phyloP scores from a whole-genome alignment of 2,329 filamentous ascomycete genomes.

The Claviceps pusilla region DNA sequence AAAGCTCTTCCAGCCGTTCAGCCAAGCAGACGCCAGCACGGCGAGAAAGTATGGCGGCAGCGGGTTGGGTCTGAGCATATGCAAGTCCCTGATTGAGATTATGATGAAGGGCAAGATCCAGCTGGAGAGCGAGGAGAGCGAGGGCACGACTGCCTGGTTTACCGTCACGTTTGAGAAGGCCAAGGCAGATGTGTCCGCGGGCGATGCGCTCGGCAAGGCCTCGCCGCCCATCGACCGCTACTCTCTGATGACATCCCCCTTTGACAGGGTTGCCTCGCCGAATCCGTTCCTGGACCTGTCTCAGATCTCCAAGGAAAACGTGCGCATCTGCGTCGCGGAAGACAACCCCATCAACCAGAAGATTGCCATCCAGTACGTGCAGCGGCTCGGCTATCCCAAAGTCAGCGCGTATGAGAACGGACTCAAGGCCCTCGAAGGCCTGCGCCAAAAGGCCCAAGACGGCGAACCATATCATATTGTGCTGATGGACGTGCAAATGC shows the following conservation, averaged over 20 bases:
- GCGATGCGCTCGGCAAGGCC: conserved; percentile 31
- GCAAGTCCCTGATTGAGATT: conserved; percentile 83
- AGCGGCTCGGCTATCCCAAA: conserved; percentile 63
- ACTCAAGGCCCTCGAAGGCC: conserved; percentile 69
- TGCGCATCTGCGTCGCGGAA: conserved; percentile 85
- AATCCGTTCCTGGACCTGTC: conserved; percentile 51
- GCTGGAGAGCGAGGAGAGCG: conserved; percentile 59
- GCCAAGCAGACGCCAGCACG: conserved; percentile 80
- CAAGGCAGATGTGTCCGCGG: conserved; percentile 41
- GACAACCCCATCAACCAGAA: conserved; percentile 92
- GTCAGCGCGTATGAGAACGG: conserved; percentile 88
- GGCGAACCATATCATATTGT: conserved; percentile 75
- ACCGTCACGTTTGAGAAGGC: conserved; percentile 77
- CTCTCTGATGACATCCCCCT: conserved; percentile 14
- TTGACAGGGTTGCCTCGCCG: conserved; percentile 24
- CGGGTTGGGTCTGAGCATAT: conserved; percentile 81
- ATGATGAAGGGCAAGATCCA: conserved; percentile 80
- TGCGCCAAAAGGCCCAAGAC: conserved; percentile 57
- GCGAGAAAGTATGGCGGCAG: conserved; percentile 85
- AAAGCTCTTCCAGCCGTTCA: conserved; percentile 84
- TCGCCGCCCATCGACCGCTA: conserved; percentile 23
- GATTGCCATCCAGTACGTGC: conserved; percentile 83
- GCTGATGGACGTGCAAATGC: conserved; percentile 96
- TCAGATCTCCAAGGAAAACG: conserved; percentile 56
- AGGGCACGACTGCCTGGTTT: conserved; percentile 63